These are phyloP conservation scores for Oryza meridionalis DNA, from an alignment of 176 grass and related monocot species.

Conservation along the genomic window DNA sequence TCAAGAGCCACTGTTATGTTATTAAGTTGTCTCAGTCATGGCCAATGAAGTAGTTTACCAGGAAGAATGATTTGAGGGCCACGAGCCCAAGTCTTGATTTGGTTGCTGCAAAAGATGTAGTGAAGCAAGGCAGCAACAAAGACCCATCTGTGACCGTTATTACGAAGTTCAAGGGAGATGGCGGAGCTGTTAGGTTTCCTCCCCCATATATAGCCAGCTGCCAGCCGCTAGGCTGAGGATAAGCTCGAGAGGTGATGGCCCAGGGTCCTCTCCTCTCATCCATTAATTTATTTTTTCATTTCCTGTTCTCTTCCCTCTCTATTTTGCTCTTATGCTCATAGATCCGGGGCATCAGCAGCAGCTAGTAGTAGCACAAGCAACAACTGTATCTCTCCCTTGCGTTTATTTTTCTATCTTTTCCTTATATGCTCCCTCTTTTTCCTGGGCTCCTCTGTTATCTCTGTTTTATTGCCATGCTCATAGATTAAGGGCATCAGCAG, in stretches of 20 bases:
- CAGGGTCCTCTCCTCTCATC: not conserved
- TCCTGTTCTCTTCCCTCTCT: not conserved
- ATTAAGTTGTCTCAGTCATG: not conserved
- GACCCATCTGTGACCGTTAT: not conserved
- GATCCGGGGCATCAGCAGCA: not conserved
- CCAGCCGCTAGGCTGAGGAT: not conserved
- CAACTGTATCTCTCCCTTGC: too few species aligned
- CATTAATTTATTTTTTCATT: not conserved
- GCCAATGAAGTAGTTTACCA: not conserved
- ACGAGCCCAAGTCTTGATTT: not conserved
- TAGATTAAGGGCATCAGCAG: not conserved
- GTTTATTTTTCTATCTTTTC: too few species aligned
- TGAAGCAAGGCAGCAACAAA: not conserved
- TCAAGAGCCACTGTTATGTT: not conserved
- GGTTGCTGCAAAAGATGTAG: not conserved
- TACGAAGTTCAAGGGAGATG: not conserved
- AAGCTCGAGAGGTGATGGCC: not conserved
- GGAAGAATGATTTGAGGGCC: not conserved
- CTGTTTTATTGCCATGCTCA: not conserved
- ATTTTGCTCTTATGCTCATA: not conserved
- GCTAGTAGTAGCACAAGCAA: not conserved
- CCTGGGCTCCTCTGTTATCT: not conserved
- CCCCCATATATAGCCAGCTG: not conserved
- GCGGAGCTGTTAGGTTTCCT: not conserved
- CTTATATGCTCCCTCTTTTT: not conserved